phyloP scores from a whole-genome alignment of 371 early-diverging fungal species.

The Mortierella polycephala region DNA sequence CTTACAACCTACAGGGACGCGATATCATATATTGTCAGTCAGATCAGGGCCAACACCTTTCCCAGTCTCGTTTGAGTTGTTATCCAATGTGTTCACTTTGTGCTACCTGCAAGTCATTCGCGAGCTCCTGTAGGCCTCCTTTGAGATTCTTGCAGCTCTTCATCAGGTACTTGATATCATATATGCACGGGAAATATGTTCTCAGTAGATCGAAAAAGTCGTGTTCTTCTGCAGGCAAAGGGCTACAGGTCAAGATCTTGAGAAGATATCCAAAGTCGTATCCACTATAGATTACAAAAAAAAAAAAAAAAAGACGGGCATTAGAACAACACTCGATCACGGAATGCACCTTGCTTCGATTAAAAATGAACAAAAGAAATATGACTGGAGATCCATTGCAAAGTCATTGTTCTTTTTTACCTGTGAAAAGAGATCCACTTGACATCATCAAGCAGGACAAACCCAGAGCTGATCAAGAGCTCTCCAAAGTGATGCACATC shows the following conservation, averaged over 20 bases:
- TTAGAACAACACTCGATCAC: not conserved
- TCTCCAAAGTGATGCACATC: conserved; percentile 98
- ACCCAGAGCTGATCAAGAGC: conserved; percentile 96
- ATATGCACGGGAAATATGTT: conserved; percentile 97
- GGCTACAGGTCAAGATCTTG: conserved; percentile 93
- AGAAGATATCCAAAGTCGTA: conserved; percentile 99
- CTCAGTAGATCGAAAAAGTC: conserved; percentile 96
- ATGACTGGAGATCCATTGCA: not conserved
- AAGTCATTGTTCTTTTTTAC: conserved; percentile 51
- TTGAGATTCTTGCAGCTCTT: conserved; percentile 95
- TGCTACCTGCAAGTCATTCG: conserved; percentile 92
- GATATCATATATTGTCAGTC: not conserved
- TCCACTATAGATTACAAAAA: conserved; percentile 66
- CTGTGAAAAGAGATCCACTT: conserved; percentile 99
- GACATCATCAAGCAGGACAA: conserved; percentile 94
- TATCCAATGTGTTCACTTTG: not conserved
- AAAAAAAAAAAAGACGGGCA: conserved; percentile 1
- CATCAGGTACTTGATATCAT: conserved; percentile 99
- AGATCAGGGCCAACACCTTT: too few relatives aligned
- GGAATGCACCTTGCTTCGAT: too few relatives aligned
- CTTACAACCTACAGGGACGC: conserved; percentile 73
- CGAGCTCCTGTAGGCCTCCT: conserved; percentile 99
- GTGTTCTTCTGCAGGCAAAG: conserved; percentile 93
- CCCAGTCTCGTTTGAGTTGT: too few relatives aligned
- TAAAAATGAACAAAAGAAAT: not conserved